A percentile compares a stretch with the other conserved stretches of the same genome.
Evolutionary conservation across 176 grass and related monocot species (phyloP).

Genomic region (Aechmea fasciata): DNA sequence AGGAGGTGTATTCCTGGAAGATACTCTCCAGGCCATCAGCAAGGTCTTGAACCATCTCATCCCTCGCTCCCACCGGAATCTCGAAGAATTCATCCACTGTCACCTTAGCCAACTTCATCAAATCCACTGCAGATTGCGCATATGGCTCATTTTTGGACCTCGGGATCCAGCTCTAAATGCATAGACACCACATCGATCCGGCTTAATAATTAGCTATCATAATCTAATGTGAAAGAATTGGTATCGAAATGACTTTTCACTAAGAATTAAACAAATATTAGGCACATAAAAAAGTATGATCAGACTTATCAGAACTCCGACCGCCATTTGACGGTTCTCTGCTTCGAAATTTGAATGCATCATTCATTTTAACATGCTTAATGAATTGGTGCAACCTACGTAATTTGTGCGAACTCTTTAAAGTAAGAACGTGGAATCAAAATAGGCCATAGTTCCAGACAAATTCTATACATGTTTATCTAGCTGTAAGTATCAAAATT

Average conservation of each 20-base stretch:
- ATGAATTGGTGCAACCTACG: too few relatives aligned
- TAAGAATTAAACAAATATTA: too few relatives aligned
- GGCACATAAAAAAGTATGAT: too few relatives aligned
- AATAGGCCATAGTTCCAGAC: too few relatives aligned
- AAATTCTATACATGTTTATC: background rate
- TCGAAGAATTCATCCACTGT: conserved; percentile 79
- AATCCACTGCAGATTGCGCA: conserved; percentile 55
- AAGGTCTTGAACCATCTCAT: conserved; percentile 71
- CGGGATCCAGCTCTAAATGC: conserved; percentile 71
- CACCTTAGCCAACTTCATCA: conserved; percentile 58
- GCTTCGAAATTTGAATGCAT: too few relatives aligned
- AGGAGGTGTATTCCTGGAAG: conserved; percentile 67
- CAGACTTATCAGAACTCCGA: too few relatives aligned
- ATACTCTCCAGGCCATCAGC: conserved; percentile 50
- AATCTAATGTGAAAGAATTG: background rate
- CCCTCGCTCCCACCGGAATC: conserved; percentile 58
- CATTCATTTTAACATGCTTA: too few relatives aligned
- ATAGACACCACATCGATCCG: too few relatives aligned
- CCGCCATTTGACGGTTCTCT: too few relatives aligned
- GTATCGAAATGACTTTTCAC: background rate
- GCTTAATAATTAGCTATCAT: background rate
- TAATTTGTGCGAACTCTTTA: too few relatives aligned
- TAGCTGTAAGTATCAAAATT: background rate
- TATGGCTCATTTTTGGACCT: conserved; percentile 71
- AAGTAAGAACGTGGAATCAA: too few relatives aligned